These are phyloP conservation scores for Sordariomycetes sp. DNA, from an alignment of 2,329 filamentous ascomycete genomes.

Conservation along the genomic window DNA sequence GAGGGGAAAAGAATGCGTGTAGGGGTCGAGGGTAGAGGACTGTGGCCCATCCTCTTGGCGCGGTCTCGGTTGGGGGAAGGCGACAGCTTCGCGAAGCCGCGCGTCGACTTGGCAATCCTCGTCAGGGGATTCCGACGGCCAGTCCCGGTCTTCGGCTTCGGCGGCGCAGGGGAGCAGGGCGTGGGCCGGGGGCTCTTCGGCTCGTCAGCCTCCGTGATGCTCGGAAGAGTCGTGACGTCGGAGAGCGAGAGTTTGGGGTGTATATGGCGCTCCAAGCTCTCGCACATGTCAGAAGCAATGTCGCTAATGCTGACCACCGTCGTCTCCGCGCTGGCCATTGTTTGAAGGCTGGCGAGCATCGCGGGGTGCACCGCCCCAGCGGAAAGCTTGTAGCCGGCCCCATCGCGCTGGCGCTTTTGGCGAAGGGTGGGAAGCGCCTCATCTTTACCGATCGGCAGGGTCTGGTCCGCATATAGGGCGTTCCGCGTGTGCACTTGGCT, in stretches of 20 bases:
- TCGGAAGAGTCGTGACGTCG: background rate
- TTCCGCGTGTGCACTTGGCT: background rate
- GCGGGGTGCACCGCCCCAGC: background rate
- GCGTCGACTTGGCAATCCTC: background rate
- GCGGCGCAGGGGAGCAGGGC: background rate
- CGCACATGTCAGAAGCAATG: background rate
- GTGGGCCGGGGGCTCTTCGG: background rate
- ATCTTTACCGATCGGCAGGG: background rate
- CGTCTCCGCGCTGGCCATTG: background rate
- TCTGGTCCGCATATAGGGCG: background rate
- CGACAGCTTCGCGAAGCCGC: conserved; percentile 1
- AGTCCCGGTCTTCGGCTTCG: background rate
- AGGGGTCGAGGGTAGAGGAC: background rate
- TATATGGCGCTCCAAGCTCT: background rate
- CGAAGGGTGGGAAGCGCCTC: background rate
- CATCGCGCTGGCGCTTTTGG: background rate
- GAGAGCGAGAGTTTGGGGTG: background rate
- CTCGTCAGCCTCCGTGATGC: background rate
- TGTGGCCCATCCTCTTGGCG: background rate
- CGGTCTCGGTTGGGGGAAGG: background rate
- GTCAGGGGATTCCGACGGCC: background rate
- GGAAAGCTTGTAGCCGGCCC: background rate
- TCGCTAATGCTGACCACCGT: background rate
- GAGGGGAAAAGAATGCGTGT: background rate
- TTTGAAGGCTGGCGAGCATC: background rate